Base-by-base conservation (phyloP, 306 rosid species). In the Cucumis melo region DNA sequence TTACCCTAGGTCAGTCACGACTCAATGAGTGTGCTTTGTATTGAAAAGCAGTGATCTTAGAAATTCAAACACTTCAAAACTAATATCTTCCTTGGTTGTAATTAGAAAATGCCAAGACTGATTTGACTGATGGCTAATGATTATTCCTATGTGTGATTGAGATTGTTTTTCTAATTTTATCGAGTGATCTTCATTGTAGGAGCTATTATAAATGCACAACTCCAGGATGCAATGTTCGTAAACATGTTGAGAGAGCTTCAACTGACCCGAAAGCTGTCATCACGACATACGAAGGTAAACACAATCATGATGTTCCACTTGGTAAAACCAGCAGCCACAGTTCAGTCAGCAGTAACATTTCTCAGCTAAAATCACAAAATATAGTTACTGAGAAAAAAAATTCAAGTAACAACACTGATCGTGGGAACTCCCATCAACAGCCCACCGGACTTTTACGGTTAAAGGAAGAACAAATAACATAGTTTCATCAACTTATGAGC, bases 171-270 rank as follows among this genome's bases (percentile, higher is more conserved):
- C 74, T 48, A 14, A 14, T 46, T 71, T 42, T 14, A 21, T 70
- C 39, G 23, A 23, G 41, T 12, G 58, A 27, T 77, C 74, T 29
- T 60, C 51, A 41, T 61, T 65, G 20, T 85, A 93, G 98, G 93
- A 93, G 98, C 88, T 93, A 93, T 73, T 93, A 93, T 78, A 93
- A 91, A 85, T 91, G 98, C 81, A 91, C 98, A n/a, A 89, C 89
- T 12, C 78, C 64, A 0, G 95, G 87, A 55, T 93, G 98, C 80
- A 89, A 88, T 19, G 98, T 93, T 17, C 90, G 98, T 32, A 93
- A 93, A 81, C 96, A 93, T 8, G 88, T 93, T 0, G 98, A 93
- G 85, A 89, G 98, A 76, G 98, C 96, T 51, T 86, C 98, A 0
- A 76, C 91, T 0, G 98, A 93, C 81, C 93, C 87, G 10, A 93